Evolutionary conservation across 225 moss, liverwort and hornwort species (phyloP), one percentile per base, ranked within the genome.

Genomic region (Thuidium tamariscinum): DNA sequence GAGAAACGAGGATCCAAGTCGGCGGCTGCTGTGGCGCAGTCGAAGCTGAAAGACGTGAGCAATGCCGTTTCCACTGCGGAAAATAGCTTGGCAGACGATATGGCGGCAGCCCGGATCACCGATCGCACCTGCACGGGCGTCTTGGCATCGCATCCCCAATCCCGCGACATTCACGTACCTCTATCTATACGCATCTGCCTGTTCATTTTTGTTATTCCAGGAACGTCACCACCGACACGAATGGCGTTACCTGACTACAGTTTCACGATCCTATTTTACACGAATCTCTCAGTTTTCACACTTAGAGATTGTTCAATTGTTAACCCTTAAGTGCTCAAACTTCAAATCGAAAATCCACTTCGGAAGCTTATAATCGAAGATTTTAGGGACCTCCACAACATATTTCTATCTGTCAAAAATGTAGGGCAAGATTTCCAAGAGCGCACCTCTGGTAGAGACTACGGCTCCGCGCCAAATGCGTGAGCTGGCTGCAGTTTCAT

Each of bases 101-200:
- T 97, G 93, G 89, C 92, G 61, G 89, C 91, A 30, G 83, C 95
- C 18, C 81, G 85, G 6, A 96, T 97, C 41, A 94, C 97, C 60
- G 97, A 97, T 94, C 94, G 97, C 39, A 97, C 96, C 3, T 97
- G 97, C 77, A 97, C 96, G 41, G 96, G 97, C 66, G 91, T 96
- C 60, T 80, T 97, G 80, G 97, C 94, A 65, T 97, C 96, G 52
- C 97, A 97, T 89, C 95, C 96, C 41, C 96, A 95, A 86, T 93
- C 97, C 13, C 90, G 97, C 75, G 96, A 97, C 85, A 97, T 97
- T 59, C 97, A 97, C 84, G 97, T 97, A 86, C 29, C 1, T 56
- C 21, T 36, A 49, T 29, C 29, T 36, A 62, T 62, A 8, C 29
- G 13, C 49, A 14, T 9, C 23, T 60, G 49, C 39, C 55, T 41